phyloP scores from a whole-genome alignment of 805 yeast genomes.

The Saccharomycopsis fermentans region DNA sequence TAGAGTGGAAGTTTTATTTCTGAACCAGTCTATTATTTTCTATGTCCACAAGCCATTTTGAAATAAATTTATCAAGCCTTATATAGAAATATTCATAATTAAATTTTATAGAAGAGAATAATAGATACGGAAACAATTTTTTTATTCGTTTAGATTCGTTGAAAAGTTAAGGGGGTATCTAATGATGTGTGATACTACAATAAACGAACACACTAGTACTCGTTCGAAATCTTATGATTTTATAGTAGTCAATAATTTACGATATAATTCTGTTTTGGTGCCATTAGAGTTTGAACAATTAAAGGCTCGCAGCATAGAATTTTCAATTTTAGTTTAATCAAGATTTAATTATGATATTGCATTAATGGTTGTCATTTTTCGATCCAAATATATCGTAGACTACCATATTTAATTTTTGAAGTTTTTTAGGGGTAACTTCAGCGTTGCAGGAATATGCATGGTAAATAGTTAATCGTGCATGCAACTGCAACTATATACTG shows the following conservation, averaged over 20 bases:
- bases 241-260: too few relatives aligned
- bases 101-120: neutral
- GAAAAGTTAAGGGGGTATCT: neutral
- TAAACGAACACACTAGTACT: neutral
- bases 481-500: neutral
- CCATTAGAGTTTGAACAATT: too few relatives aligned
- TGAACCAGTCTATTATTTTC: neutral
- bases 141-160: too few relatives aligned
- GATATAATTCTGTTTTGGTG: too few relatives aligned
- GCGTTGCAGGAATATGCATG: neutral
- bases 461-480: neutral
- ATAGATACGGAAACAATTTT: neutral
- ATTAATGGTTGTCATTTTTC: neutral
- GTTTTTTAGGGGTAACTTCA: neutral
- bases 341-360: too few relatives aligned
- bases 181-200: neutral
- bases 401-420: neutral
- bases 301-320: too few relatives aligned
- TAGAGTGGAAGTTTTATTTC: too few relatives aligned
- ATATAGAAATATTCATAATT: neutral
- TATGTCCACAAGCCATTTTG: neutral
- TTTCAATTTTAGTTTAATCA: too few relatives aligned
- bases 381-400: neutral
- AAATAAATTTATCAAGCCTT: neutral
- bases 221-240: too few relatives aligned